phyloP scores from a whole-genome alignment of 225 moss, liverwort and hornwort species.

The Polytrichum commune region DNA sequence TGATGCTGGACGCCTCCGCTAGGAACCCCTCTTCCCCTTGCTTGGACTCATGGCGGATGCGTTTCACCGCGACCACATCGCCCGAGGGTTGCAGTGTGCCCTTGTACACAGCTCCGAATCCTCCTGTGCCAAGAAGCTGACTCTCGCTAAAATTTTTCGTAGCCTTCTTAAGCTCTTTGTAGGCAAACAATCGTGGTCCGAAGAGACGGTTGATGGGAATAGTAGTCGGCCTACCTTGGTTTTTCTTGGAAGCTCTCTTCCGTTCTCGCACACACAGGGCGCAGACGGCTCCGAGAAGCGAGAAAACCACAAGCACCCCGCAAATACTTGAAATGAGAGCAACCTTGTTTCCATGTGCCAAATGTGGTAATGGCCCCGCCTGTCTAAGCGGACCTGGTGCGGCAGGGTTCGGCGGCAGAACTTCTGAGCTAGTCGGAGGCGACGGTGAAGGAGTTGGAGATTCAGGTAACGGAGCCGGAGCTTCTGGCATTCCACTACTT shows the following conservation, averaged over 20 bases:
- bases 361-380: too few relatives aligned
- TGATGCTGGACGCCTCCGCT: slow-evolving; percentile 40
- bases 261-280: background rate
- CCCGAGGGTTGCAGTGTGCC: slow-evolving; percentile 25
- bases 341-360: background rate
- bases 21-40: slow-evolving; percentile 25
- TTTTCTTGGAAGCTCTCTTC: background rate
- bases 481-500: background rate
- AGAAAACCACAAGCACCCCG: background rate
- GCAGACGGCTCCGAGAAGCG: background rate
- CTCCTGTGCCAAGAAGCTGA: slow-evolving; percentile 36
- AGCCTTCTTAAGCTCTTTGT: slow-evolving; percentile 35
- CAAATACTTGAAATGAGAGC: background rate
- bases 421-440: too few relatives aligned
- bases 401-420: too few relatives aligned
- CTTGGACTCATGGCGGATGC: slow-evolving; percentile 13
- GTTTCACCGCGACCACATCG: slow-evolving; percentile 16
- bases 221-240: background rate
- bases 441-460: too few relatives aligned
- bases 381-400: too few relatives aligned
- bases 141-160: slow-evolving; percentile 28
- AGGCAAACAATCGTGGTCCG: slow-evolving; percentile 24
- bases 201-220: background rate
- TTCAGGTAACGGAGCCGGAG: background rate
- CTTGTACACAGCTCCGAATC: slow-evolving; percentile 41